Base-by-base conservation (phyloP, 352 stramenopile genomes). In the Elongisporangium senticosum region DNA sequence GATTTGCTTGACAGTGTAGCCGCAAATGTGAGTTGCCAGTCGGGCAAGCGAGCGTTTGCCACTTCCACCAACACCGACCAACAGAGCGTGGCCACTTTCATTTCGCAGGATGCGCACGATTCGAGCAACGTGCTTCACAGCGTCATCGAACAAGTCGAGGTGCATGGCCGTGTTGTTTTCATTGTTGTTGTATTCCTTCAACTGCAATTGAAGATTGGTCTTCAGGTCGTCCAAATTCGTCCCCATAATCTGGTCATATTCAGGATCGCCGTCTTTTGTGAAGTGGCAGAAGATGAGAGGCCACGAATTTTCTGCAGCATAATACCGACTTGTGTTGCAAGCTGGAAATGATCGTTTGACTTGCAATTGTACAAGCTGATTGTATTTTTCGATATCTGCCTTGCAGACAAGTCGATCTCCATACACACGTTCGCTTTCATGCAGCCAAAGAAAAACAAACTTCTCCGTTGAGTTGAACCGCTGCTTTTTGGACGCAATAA, bases 271-370 rank as follows among this genome's bases (percentile, higher is more conserved):
- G 62, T 96, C 93, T 58, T 98, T 96, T 6, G 90, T 96, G 61
- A 98, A 98, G 65, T 98, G 95, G 59, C 93, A 98, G 63, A 98
- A 98, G 40, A 98, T 90, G 17, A 98, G 68, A 11, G 93, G 95
- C 74, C 96, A 97, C n/a, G 89, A 86, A 64, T 98, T 98, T 66
- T 98, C 93, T 0, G 80, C 82, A 1, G 93, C 93, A 56, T 97
- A 98, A 74, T 98, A 98, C 40, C 83, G 81, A 68, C 78, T 92
- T 13, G 81, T 94, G 58, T 96, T 97, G 61, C 89, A 98, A 23
- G 77, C 87, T 1, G 88, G 88, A 61, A 98, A 98, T 7, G 90
- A 87, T 28, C 96, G 96, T 64, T 98, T 98, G 14, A 95, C 86
- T 70, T 98, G 94, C 26, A 90, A 68, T 61, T 97, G 89, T 49